phyloP scores from a whole-genome alignment of 2,329 filamentous ascomycete genomes.

The Alternaria sp. region DNA sequence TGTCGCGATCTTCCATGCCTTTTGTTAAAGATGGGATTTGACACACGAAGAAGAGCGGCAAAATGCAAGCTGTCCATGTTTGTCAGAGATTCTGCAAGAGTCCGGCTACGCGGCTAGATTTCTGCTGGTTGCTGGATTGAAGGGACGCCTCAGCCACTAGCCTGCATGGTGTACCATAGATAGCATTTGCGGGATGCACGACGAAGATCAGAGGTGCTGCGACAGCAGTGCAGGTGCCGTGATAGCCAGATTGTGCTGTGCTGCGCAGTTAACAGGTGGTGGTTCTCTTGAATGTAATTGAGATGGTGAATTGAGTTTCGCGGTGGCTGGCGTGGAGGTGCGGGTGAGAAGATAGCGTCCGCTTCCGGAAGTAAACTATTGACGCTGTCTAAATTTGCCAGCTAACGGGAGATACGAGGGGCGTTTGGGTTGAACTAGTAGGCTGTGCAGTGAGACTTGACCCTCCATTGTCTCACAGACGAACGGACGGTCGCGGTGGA shows the following conservation, averaged over 20 bases:
- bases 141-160: background rate
- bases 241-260: background rate
- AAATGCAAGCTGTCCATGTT: background rate
- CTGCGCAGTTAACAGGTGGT: background rate
- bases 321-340: background rate
- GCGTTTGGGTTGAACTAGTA: background rate
- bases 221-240: background rate
- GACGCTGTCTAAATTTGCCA: constrained; percentile 5
- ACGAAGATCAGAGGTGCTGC: constrained; percentile 5
- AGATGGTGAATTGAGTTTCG: background rate
- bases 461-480: background rate
- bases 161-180: background rate
- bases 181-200: constrained; percentile 9
- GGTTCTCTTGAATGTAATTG: background rate
- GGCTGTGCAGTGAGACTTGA: background rate
- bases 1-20: constrained; percentile 7
- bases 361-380: constrained; percentile 8
- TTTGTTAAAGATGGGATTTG: background rate
- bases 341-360: background rate
- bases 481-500: background rate
- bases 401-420: constrained; percentile 2
- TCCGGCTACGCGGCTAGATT: background rate
- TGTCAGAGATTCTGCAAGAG: background rate
- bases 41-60: background rate
- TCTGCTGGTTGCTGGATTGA: background rate